Conservation (phyloP, 352 stramenopile genomes). For the Globisporangium viniferum region DNA sequence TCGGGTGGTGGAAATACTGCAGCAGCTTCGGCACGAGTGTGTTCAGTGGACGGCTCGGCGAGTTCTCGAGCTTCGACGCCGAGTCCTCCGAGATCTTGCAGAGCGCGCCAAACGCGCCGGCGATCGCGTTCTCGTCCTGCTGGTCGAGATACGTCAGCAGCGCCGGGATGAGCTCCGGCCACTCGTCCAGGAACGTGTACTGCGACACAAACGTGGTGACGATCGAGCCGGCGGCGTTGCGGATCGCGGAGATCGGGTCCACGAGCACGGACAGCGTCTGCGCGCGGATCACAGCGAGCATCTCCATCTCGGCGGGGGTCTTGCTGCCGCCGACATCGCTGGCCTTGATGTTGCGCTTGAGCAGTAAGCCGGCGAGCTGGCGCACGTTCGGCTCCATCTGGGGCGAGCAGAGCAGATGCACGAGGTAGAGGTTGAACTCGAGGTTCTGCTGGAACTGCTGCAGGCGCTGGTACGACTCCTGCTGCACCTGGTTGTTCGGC, state of each 20-base stretch:
- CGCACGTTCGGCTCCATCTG: slow-evolving; percentile 64
- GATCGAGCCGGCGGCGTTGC: slow-evolving; percentile 71
- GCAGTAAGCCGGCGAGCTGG: slow-evolving; percentile 73
- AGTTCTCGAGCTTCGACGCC: slow-evolving; percentile 86
- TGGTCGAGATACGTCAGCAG: slow-evolving; percentile 60
- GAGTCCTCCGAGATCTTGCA: slow-evolving; percentile 91
- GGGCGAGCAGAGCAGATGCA: slow-evolving; percentile 71
- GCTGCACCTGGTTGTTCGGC: slow-evolving; percentile 84
- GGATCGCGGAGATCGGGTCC: slow-evolving; percentile 65
- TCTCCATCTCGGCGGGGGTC: slow-evolving; percentile 57
- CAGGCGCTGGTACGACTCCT: slow-evolving; percentile 75
- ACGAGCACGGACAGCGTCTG: slow-evolving; percentile 69
- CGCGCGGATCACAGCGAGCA: slow-evolving; percentile 77
- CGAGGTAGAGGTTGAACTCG: slow-evolving; percentile 88
- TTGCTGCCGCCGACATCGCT: slow-evolving; percentile 54
- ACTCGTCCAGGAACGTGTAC: slow-evolving; percentile 87
- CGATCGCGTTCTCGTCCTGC: slow-evolving; percentile 50
- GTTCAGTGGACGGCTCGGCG: slow-evolving; percentile 82
- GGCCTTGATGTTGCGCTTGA: slow-evolving; percentile 87
- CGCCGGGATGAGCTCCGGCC: slow-evolving; percentile 83
- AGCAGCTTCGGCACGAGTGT: slow-evolving; percentile 86
- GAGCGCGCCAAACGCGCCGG: slow-evolving; percentile 82
- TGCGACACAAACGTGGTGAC: slow-evolving; percentile 86
- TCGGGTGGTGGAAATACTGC: slow-evolving; percentile 87
- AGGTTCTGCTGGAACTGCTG: slow-evolving; percentile 88